Evolutionary conservation across 2,329 filamentous ascomycete genomes (phyloP).

Genomic region (Aureobasidium mangrovei): DNA sequence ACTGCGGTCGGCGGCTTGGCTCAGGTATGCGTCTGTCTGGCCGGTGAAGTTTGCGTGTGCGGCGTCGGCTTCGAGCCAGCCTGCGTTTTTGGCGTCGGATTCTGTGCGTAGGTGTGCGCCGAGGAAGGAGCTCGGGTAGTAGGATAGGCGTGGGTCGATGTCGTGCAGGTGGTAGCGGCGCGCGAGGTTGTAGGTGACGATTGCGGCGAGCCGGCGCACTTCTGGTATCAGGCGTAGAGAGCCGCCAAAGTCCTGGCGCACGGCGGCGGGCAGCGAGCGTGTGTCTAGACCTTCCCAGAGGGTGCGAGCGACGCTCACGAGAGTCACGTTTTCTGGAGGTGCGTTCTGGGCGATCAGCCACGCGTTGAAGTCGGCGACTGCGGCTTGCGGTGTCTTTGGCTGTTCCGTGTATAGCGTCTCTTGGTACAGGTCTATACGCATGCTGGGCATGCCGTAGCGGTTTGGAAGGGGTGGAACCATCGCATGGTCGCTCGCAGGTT

Average conservation of each 20-base stretch:
- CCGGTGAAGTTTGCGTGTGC: conserved; percentile 26
- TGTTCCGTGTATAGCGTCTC: background rate
- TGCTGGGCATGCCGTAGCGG: conserved; percentile 18
- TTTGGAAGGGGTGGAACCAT: conserved; percentile 18
- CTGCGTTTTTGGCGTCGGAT: conserved; percentile 27
- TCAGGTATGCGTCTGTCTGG: conserved; percentile 32
- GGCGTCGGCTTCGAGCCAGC: conserved; percentile 20
- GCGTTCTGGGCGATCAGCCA: conserved; percentile 18
- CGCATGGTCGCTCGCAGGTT: conserved; percentile 14
- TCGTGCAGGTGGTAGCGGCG: conserved; percentile 19
- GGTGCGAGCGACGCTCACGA: conserved; percentile 24
- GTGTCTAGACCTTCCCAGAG: conserved; percentile 24
- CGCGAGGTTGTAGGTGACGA: conserved; percentile 27
- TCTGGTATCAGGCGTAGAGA: conserved; percentile 21
- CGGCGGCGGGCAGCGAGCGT: conserved; percentile 18
- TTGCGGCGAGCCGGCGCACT: conserved; percentile 27
- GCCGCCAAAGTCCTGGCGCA: conserved; percentile 24
- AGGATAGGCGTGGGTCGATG: conserved; percentile 22
- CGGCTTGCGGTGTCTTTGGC: conserved; percentile 15
- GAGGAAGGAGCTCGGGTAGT: conserved; percentile 27
- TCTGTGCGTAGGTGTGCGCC: conserved; percentile 33
- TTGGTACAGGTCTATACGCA: conserved; percentile 20
- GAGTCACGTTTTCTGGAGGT: conserved; percentile 13
- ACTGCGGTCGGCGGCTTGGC: conserved; percentile 24
- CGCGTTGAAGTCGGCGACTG: conserved; percentile 18